Percentiles rank a stretch among this genome's conserved stretches.
These are phyloP conservation scores for Rhododendron ovatum DNA, from an alignment of 148 eudicot genomes.

Conservation along the genomic window DNA sequence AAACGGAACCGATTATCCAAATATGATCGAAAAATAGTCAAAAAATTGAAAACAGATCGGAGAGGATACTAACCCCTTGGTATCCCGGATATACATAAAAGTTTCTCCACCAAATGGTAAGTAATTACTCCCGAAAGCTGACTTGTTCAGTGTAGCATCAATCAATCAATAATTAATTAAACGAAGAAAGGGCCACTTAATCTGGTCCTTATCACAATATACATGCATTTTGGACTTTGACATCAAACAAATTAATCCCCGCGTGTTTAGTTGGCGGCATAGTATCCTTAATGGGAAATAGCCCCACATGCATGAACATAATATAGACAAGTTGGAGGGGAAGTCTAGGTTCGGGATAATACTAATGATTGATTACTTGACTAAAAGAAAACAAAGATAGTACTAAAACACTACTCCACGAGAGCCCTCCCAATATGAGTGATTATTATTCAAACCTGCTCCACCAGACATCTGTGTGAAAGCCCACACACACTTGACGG, in stretches of 20 bases:
- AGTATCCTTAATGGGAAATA: not conserved
- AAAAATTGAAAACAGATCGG: too few relatives aligned
- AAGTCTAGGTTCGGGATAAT: not conserved
- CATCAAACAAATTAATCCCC: not conserved
- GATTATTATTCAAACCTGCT: too few relatives aligned
- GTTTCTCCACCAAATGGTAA: not conserved
- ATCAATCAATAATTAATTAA: not conserved
- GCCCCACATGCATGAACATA: not conserved
- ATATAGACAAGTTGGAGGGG: not conserved
- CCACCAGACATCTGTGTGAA: not conserved
- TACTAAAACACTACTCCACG: not conserved
- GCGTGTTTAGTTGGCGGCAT: not conserved
- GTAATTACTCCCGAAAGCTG: not conserved
- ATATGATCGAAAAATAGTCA: too few relatives aligned
- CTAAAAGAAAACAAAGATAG: not conserved
- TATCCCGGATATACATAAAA: too few relatives aligned
- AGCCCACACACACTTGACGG: not conserved
- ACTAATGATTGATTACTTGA: not conserved
- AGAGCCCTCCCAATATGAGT: not conserved
- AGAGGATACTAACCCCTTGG: too few relatives aligned
- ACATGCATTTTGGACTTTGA: not conserved
- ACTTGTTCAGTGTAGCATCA: not conserved
- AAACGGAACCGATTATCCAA: too few relatives aligned
- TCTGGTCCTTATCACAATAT: not conserved
- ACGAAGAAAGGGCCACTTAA: not conserved